These are phyloP conservation scores for Chiua sp. DNA, from an alignment of 1,284 basidiomycete species.

Conservation along the genomic window DNA sequence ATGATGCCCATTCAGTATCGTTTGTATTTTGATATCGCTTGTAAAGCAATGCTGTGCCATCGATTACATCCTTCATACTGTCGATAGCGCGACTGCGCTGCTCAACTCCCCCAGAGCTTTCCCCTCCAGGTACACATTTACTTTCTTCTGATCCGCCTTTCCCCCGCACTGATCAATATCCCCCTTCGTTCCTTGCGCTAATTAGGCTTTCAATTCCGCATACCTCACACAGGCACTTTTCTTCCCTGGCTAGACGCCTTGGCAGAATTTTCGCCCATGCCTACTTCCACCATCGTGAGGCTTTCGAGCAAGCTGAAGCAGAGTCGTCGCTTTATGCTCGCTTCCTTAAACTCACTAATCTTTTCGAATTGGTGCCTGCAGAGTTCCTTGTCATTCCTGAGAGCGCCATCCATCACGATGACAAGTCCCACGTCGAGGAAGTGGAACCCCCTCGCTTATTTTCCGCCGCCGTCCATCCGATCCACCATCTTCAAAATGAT, in stretches of 20 bases:
- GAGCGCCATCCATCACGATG: conserved; percentile 37
- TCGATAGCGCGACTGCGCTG: conserved; percentile 93
- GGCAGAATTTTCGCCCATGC: conserved; percentile 97
- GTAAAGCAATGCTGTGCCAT: conserved; percentile 92
- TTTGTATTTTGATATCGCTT: conserved; percentile 13
- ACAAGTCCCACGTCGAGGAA: conserved; percentile 37
- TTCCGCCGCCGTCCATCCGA: conserved; percentile 49
- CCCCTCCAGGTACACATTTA: conserved; percentile 73
- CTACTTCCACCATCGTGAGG: conserved; percentile 92
- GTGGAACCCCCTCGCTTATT: conserved; percentile 54
- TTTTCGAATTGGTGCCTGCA: conserved; percentile 82
- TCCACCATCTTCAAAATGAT: conserved; percentile 22
- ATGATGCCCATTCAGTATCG: conserved; percentile 2
- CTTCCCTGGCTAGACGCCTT: conserved; percentile 85
- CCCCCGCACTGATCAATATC: conserved; percentile 23
- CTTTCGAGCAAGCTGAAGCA: conserved; percentile 88
- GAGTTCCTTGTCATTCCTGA: conserved; percentile 85
- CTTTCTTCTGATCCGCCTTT: conserved; percentile 25
- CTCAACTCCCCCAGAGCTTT: conserved; percentile 92
- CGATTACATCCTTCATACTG: conserved; percentile 95
- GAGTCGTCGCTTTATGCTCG: conserved; percentile 92
- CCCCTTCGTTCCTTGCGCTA: not conserved
- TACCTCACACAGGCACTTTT: conserved; percentile 86
- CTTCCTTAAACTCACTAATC: conserved; percentile 83
- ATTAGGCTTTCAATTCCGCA: conserved; percentile 78